Percentiles rank a stretch among this genome's conserved stretches.
Conservation (phyloP, 1,284 basidiomycete genomes). For the Moesziomyces sp. region DNA sequence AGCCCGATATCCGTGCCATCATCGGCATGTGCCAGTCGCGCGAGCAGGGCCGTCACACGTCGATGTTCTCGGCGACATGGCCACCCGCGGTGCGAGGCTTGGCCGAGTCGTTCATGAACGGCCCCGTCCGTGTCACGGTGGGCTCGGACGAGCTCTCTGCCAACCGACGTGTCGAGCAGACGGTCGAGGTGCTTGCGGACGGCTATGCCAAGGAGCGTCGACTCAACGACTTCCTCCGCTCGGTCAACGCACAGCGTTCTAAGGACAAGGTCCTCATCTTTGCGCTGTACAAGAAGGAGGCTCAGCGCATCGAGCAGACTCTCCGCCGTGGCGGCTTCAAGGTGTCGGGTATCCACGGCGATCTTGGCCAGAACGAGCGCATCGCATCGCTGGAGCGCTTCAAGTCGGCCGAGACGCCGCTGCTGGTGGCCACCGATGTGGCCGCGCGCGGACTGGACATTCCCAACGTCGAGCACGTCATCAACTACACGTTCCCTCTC, state of each 20-base stretch:
- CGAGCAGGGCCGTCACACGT: constrained; percentile 67
- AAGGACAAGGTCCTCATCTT: constrained; percentile 87
- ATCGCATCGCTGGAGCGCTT: constrained; percentile 89
- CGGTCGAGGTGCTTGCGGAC: constrained; percentile 90
- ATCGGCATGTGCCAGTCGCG: constrained; percentile 78
- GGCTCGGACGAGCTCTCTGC: constrained; percentile 95
- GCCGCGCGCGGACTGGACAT: constrained; percentile 97
- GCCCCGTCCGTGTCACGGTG: constrained; percentile 90
- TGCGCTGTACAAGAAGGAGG: constrained; percentile 90
- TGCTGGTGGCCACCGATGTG: constrained; percentile 97
- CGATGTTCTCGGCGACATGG: constrained; percentile 91
- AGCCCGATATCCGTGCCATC: constrained; percentile 95
- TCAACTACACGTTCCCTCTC: constrained; percentile 90
- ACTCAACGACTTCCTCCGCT: constrained; percentile 62
- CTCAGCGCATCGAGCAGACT: constrained; percentile 85
- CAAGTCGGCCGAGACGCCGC: constrained; percentile 82
- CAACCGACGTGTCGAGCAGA: constrained; percentile 83
- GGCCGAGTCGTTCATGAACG: constrained; percentile 87
- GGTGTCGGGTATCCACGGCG: constrained; percentile 91
- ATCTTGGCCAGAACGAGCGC: constrained; percentile 86
- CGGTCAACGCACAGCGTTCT: constrained; percentile 68
- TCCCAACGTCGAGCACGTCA: constrained; percentile 83
- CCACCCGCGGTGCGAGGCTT: constrained; percentile 92
- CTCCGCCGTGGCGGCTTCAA: constrained; percentile 82
- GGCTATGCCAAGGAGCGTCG: constrained; percentile 83